Conservation (phyloP, 148 eudicot genomes). For the Pharnaceum exiguum region DNA sequence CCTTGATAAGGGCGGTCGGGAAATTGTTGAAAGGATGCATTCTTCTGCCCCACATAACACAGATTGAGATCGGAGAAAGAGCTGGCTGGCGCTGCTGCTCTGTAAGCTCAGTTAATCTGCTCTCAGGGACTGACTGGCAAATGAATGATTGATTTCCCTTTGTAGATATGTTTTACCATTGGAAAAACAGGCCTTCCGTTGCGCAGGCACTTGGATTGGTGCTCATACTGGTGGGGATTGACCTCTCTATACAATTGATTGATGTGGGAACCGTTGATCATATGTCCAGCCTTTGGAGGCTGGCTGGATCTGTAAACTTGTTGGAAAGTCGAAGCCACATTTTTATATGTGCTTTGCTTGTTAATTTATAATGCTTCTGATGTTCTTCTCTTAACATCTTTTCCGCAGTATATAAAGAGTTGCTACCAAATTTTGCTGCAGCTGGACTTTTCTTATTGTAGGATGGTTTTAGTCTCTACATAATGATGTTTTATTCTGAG, state of each 20-base stretch:
- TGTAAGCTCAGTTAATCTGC: conserved; percentile 1
- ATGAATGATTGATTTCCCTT: conserved; percentile 21
- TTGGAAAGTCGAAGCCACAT: conserved; percentile 33
- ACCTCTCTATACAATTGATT: conserved; percentile 13
- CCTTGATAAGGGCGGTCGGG: conserved; percentile 14
- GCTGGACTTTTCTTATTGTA: conserved; percentile 15
- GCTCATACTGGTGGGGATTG: conserved; percentile 20
- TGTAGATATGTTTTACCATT: conserved; percentile 34
- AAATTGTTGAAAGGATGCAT: background rate
- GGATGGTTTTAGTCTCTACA: conserved; percentile 12
- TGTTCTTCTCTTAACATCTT: conserved; percentile 12
- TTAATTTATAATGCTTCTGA: conserved; percentile 19
- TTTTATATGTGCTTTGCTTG: conserved; percentile 33
- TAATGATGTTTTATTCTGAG: background rate
- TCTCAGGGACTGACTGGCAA: conserved; percentile 16
- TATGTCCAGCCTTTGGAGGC: conserved; percentile 25
- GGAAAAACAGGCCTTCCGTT: conserved; percentile 21
- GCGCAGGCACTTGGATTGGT: conserved; percentile 18
- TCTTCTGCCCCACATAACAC: background rate
- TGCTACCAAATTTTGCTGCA: conserved; percentile 28
- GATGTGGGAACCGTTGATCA: conserved; percentile 2
- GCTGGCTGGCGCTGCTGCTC: background rate
- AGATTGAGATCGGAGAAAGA: conserved; percentile 1
- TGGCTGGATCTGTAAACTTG: conserved; percentile 41
- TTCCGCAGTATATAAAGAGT: conserved; percentile 27